These are phyloP conservation scores for Castanopsis chinensis DNA, from an alignment of 306 rosid species.

Conservation along the genomic window DNA sequence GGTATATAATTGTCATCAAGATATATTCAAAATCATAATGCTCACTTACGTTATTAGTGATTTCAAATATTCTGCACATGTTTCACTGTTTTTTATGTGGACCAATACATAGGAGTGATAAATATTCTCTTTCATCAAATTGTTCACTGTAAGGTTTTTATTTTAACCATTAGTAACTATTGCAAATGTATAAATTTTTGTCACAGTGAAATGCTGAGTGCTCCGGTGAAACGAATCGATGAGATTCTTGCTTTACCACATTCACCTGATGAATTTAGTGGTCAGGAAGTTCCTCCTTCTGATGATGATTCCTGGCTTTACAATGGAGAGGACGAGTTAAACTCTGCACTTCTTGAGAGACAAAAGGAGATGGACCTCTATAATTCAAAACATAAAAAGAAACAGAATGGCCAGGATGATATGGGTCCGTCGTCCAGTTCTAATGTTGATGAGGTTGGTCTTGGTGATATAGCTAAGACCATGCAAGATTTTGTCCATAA, in stretches of 20 bases:
- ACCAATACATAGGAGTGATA: too few relatives aligned
- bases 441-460: constrained; percentile 54
- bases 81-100: too few relatives aligned
- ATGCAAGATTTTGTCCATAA: constrained; percentile 81
- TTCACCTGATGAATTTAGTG: constrained; percentile 59
- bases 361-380: constrained; percentile 83
- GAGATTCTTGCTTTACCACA: constrained; percentile 71
- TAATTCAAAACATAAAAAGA: constrained; percentile 59
- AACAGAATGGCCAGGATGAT: constrained; percentile 55
- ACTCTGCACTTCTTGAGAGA: constrained; percentile 74
- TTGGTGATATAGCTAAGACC: constrained; percentile 65
- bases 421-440: constrained; percentile 41
- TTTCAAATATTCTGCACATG: not conserved
- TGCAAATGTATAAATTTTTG: constrained; percentile 21
- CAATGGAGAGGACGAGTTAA: constrained; percentile 81
- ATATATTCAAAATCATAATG: not conserved
- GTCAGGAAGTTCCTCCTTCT: constrained; percentile 69
- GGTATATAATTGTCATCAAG: constrained; percentile 35
- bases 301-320: constrained; percentile 90
- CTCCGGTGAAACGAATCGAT: constrained; percentile 86
- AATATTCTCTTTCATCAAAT: too few relatives aligned
- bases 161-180: constrained; percentile 8
- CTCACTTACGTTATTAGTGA: not conserved
- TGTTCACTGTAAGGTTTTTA: not conserved
- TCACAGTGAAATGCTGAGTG: constrained; percentile 78